Conservation (phyloP, 2,329 filamentous ascomycete species). For the Penicillium sp. region DNA sequence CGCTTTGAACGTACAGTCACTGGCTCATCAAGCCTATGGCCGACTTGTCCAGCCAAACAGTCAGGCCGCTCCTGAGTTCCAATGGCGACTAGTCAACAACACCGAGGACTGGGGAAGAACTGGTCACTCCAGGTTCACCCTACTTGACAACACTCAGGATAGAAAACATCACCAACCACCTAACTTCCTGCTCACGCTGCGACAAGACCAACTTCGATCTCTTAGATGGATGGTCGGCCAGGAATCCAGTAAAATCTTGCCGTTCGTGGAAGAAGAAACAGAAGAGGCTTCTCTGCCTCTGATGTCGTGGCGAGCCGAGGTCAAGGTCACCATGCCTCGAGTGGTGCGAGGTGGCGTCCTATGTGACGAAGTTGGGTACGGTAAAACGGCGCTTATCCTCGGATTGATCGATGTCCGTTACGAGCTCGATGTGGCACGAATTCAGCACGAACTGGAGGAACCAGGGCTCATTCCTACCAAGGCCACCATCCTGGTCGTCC, state of each 20-base stretch:
- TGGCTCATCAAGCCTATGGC: conserved; percentile 32
- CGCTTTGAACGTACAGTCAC: conserved; percentile 33
- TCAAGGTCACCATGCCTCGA: conserved; percentile 28
- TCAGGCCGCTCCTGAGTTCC: conserved; percentile 20
- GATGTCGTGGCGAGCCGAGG: conserved; percentile 55
- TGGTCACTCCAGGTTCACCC: conserved; percentile 35
- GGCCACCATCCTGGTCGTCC: conserved; percentile 57
- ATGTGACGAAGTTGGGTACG: conserved; percentile 60
- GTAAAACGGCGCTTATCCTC: conserved; percentile 58
- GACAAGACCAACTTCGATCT: conserved; percentile 49
- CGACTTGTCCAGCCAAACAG: conserved; percentile 16
- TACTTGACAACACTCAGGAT: conserved; percentile 42
- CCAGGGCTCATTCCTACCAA: conserved; percentile 39
- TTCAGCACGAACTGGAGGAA: not conserved
- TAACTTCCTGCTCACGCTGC: conserved; percentile 37
- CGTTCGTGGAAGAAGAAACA: conserved; percentile 50
- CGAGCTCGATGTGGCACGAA: conserved; percentile 15
- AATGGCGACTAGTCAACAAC: conserved; percentile 46
- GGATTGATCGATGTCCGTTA: conserved; percentile 46
- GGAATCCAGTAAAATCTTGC: conserved; percentile 38
- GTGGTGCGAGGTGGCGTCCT: conserved; percentile 54
- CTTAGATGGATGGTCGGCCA: conserved; percentile 56
- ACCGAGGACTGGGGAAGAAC: conserved; percentile 32
- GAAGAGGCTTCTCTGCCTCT: conserved; percentile 50
- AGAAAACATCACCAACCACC: conserved; percentile 27